Conservation (phyloP, 179 eudicot genomes). For the Pouteria campechiana region DNA sequence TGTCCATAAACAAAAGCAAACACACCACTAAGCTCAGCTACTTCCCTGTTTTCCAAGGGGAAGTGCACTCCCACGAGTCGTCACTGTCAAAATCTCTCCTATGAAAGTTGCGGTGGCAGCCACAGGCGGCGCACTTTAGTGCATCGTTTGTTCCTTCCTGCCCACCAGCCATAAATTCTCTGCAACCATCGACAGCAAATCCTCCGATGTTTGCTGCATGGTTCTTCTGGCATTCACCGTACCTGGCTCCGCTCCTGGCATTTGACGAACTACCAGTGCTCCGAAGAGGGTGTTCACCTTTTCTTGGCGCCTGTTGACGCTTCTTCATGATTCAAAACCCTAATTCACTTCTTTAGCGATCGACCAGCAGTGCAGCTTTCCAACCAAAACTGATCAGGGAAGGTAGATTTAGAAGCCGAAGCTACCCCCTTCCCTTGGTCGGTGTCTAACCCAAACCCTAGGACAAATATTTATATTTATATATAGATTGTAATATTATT, state of each 20-base stretch:
- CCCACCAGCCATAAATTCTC: conserved; percentile 37
- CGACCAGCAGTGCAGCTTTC: too few relatives aligned
- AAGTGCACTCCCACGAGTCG: conserved; percentile 10
- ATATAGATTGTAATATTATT: too few relatives aligned
- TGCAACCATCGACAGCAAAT: conserved; percentile 39
- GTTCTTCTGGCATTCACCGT: conserved; percentile 43
- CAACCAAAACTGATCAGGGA: background rate
- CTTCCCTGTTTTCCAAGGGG: conserved; percentile 5
- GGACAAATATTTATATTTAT: conserved; percentile 19
- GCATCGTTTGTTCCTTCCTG: conserved; percentile 28
- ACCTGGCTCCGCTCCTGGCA: conserved; percentile 18
- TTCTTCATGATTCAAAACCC: conserved; percentile 7
- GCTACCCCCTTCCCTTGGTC: conserved; percentile 2
- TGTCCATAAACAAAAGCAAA: too few relatives aligned
- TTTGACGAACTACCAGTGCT: conserved; percentile 10
- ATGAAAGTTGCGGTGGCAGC: conserved; percentile 50
- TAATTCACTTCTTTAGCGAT: too few relatives aligned
- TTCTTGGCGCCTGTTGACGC: conserved; percentile 15
- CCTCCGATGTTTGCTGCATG: conserved; percentile 42
- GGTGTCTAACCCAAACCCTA: conserved; percentile 27
- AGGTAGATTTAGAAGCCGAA: background rate
- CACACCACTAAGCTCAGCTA: too few relatives aligned
- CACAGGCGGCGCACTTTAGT: conserved; percentile 39
- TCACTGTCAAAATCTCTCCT: conserved; percentile 21
- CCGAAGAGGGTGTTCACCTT: conserved; percentile 12